phyloP scores from a whole-genome alignment of 176 grass and related monocot genomes.

The Rhynchospora breviuscula region DNA sequence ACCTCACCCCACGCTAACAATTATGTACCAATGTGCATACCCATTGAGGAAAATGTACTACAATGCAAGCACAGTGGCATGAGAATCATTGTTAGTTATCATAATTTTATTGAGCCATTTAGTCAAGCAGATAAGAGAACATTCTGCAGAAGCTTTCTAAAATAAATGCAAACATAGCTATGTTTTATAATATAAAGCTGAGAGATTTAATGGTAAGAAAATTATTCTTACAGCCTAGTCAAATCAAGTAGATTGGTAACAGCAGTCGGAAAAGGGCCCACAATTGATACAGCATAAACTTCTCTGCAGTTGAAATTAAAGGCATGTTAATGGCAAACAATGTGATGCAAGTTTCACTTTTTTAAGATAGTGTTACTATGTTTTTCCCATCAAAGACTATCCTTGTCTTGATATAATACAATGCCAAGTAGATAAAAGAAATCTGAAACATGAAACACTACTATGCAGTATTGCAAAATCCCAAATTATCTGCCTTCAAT shows the following conservation, averaged over 20 bases:
- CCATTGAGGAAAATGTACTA: not conserved
- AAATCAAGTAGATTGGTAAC: slow-evolving; percentile 97
- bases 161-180: not conserved
- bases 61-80: not conserved
- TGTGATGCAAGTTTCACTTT: slow-evolving; percentile 3
- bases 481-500: not conserved
- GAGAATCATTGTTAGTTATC: not conserved
- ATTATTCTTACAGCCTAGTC: slow-evolving; percentile 72
- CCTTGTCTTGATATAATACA: no score
- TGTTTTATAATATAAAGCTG: not conserved
- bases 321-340: not conserved
- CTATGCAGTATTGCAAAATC: not conserved
- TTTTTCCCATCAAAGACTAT: not conserved
- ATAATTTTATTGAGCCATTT: not conserved
- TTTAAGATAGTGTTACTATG: not conserved
- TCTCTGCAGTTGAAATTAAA: slow-evolving; percentile 59
- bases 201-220: not conserved
- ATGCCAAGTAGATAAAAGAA: no score
- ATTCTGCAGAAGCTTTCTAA: not conserved
- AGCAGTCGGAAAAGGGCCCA: slow-evolving; percentile 89
- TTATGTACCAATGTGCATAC: not conserved
- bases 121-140: not conserved
- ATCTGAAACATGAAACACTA: not conserved
- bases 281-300: slow-evolving; percentile 96
- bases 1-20: not conserved